Base-by-base conservation (phyloP, 2,329 filamentous ascomycete species). In the Ascocoryne sarcoides region DNA sequence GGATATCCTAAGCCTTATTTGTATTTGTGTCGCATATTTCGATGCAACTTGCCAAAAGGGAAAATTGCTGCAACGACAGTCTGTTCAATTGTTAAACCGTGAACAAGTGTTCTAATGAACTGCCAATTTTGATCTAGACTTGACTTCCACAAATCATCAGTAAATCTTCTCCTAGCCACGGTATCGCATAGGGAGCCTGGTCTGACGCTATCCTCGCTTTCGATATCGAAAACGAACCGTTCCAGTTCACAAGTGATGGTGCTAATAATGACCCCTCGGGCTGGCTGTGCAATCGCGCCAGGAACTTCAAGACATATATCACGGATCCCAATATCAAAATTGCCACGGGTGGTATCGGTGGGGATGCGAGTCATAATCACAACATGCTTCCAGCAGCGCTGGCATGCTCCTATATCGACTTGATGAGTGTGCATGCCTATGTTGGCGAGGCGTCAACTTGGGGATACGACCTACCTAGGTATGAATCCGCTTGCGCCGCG, bases 281-380 rank as follows among this genome's bases (percentile, higher is more conserved):
- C 3, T 35, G 32, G 32, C 17, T 35, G 5, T 35, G 32, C n/a
- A 10, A 18, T 2, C 32, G 32, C 5, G 32, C 32, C 17, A 7
- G n/a, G 4, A 35, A 35, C 19, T 19, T 35, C 16, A 35, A 35
- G 17, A 20, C 3, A 20, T 35, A 35, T 20, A 8, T 35, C 7
- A 35, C 32, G 10, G n/a, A 35, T 18, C n/a, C 32, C 3, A 35
- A 35, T n/a, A 35, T 35, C 17, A 35, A 35, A 19, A n/a, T 35
- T 20, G 32, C 32, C 3, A 35, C 32, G 18, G 17, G 32, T 4
- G 17, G 17, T 35, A 17, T 35, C n/a, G 17, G 32, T 20, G 17
- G 32, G 7, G 32, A 35, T 17, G 15, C 18, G 17, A 20, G 7
- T 20, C 16, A 16, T 9, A n/a, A n/a, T 10, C 16, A 16, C n/a